Evolutionary conservation across 176 grass and related monocot species (phyloP).

Genomic region (Elymus sibiricus): DNA sequence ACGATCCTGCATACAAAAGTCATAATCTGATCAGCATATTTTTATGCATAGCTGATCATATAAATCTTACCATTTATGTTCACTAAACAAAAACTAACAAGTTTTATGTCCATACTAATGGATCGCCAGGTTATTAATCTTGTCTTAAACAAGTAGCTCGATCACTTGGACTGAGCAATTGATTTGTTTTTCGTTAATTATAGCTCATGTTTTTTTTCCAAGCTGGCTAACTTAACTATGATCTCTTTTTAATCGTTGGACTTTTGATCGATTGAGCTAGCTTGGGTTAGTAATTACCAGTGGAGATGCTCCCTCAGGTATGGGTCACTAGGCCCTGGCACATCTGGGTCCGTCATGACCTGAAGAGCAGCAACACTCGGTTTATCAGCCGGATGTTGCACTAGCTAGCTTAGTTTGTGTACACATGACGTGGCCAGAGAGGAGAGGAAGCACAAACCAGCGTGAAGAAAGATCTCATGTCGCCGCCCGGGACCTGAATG

Average conservation of each 20-base stretch:
- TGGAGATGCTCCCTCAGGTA: conserved; percentile 88
- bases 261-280: background rate
- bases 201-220: background rate
- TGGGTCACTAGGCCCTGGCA: conserved; percentile 88
- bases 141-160: background rate
- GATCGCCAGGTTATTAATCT: background rate
- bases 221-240: no score
- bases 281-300: conserved; percentile 42
- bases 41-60: conserved; percentile 13
- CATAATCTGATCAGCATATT: conserved; percentile 13
- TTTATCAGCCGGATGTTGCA: background rate
- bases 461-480: no score
- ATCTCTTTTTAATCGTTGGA: background rate
- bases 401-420: background rate
- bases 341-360: conserved; percentile 92
- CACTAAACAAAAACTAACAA: background rate
- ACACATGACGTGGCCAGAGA: background rate
- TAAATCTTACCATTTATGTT: background rate
- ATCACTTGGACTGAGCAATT: background rate
- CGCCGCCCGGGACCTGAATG: no score
- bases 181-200: background rate
- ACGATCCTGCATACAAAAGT: conserved; percentile 65
- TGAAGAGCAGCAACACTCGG: conserved; percentile 22
- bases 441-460: conserved; percentile 4
- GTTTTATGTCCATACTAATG: background rate